Evolutionary conservation across 441 rosid species (phyloP).

Genomic region (Viola pubescens): DNA sequence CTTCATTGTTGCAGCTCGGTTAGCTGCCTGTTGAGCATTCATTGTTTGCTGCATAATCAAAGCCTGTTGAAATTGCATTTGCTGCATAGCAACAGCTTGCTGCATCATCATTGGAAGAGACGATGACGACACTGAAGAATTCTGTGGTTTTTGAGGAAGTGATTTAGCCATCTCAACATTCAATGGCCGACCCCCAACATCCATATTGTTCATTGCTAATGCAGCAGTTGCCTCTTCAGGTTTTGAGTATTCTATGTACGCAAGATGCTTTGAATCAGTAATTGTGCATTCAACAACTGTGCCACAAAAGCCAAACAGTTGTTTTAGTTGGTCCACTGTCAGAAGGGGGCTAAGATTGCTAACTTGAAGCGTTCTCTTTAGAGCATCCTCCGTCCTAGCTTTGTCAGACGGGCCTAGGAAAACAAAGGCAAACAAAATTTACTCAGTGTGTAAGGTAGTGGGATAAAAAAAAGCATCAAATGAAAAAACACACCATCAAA

Average conservation of each 20-base stretch:
- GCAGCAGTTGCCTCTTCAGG: constrained; percentile 94
- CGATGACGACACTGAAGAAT: constrained; percentile 55
- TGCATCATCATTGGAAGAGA: constrained; percentile 98
- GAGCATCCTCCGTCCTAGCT: constrained; percentile 46
- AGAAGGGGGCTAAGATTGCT: constrained; percentile 95
- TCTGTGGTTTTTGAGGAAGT: constrained; percentile 71
- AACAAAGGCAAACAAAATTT: constrained; percentile 13
- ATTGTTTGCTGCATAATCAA: constrained; percentile 92
- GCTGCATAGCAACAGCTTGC: constrained; percentile 99
- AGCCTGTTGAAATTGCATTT: constrained; percentile 99
- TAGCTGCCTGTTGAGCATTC: constrained; percentile 99
- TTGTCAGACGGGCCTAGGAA: constrained; percentile 55
- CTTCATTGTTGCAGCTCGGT: constrained; percentile 92
- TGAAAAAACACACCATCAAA: not conserved
- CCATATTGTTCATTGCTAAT: constrained; percentile 86
- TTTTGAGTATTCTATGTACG: constrained; percentile 84
- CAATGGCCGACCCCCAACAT: constrained; percentile 87
- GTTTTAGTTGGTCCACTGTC: constrained; percentile 87
- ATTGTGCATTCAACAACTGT: constrained; percentile 76
- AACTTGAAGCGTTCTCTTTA: constrained; percentile 89
- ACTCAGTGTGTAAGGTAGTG: not conserved
- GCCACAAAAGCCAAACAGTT: constrained; percentile 92
- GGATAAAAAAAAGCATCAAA: not conserved
- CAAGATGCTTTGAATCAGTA: constrained; percentile 87
- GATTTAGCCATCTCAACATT: constrained; percentile 97